Evolutionary conservation across 225 moss, liverwort and hornwort genomes (phyloP), one percentile per base, ranked within the genome.

Genomic region (Lunularia cruciata): DNA sequence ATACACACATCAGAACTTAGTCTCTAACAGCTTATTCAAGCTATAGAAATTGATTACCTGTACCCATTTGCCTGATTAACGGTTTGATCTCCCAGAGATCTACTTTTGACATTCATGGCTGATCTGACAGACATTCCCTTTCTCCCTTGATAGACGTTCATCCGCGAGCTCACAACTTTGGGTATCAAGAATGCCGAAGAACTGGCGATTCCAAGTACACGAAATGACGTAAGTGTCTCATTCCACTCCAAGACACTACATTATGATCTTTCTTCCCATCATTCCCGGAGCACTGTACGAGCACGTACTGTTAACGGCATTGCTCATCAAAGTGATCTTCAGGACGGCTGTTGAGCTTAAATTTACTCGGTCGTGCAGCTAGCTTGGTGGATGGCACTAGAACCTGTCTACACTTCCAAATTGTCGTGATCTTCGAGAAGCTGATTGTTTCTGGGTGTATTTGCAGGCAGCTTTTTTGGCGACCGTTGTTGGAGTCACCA

Each of bases 131-230:
- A n/a, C 25, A 9, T 8, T 72, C 22, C 14, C 19, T 67, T 15
- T 52, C 47, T 19, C 43, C 14, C 22, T 42, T n/a, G 67, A 16
- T 19, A 84, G 78, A 93, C 90, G 47, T 90, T 84, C 71, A 93
- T 93, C 78, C 88, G 85, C 30, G 96, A 98, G 89, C 86, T 98
- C 49, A 91, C 90, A 19, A 83, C 85, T 33, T 20, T 98, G 74
- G 96, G 96, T 36, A 98, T 98, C 39, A 98, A 93, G 60, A 98
- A 98, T 77, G 89, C 96, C 5, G 96, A 92, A 60, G 67, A 90
- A 52, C 86, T 98, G 16, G 96, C 96, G 0, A 76, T 90, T 51
- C 96, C 96, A 30, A 98, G 96, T 68, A 82, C 76, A 13, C 87
- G 96, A 57, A 98, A 98, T 58, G 96, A 98, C 67, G 83, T 83